A percentile compares a stretch with the other conserved stretches of the same genome.
phyloP scores from a whole-genome alignment of 257 asterid species.

The Ballota nigra region DNA sequence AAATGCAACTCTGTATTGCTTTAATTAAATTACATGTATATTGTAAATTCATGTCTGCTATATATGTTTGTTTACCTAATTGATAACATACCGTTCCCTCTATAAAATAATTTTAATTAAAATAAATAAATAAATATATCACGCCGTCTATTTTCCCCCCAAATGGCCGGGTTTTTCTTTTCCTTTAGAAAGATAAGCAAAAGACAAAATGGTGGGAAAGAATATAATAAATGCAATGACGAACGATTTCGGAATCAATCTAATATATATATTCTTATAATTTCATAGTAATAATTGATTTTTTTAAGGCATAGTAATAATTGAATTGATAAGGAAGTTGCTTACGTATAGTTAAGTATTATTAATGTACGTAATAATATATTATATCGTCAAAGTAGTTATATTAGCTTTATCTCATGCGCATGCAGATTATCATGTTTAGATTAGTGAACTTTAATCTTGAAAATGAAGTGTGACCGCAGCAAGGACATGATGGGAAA shows the following conservation, averaged over 20 bases:
- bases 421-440: constrained; percentile 6
- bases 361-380: background rate
- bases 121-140: too few relatives aligned
- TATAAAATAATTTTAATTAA: too few relatives aligned
- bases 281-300: background rate
- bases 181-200: too few relatives aligned
- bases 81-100: background rate
- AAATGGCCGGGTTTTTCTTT: too few relatives aligned
- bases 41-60: background rate
- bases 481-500: too few relatives aligned
- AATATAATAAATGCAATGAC: background rate
- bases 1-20: too few relatives aligned
- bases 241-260: background rate
- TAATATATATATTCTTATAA: background rate
- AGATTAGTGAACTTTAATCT: too few relatives aligned
- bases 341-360: background rate
- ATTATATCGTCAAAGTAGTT: background rate
- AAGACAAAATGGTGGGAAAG: too few relatives aligned
- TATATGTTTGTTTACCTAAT: background rate
- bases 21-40: too few relatives aligned
- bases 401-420: constrained; percentile 11
- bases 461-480: too few relatives aligned
- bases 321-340: constrained; percentile 1
- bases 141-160: too few relatives aligned
- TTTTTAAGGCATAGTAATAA: background rate